Evolutionary conservation across 169 alveolate species (phyloP), one percentile per base, ranked within the genome.

Genomic region (Eimeria acervulina): DNA sequence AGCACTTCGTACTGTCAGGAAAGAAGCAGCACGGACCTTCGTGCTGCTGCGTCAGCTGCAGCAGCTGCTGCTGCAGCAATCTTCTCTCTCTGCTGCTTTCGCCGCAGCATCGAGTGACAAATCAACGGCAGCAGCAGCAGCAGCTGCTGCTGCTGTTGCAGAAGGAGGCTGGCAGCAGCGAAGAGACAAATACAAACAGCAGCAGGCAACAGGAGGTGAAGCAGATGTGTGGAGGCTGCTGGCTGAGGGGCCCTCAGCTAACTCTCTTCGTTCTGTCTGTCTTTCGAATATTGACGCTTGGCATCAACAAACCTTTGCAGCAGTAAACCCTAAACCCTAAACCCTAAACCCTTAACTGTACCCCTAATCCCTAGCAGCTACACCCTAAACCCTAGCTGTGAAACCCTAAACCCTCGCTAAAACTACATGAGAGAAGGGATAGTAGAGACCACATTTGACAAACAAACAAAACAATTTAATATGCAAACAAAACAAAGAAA

Each of bases 1-100:
- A 36, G 93, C 93, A 81, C 6, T 47, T 28, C 51, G 28, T 47
- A 44, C 63, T 40, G 68, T 81, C 44, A 42, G 68, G 47, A 81
- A 51, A n/a, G 90, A 81, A 81, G 90, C 90, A 81, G 90, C 90
- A 19, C 90, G 90, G 6, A 81, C 90, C 5, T 81, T 81, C 90
- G 90, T 51, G 90, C 70, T 81, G 68, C 90, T 81, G 90, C 90
- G 61, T 26, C 90, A 81, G 90, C 90, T 81, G 90, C 90, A 81
- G 90, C 72, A 26, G 90, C 90, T 81, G 47, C n/a, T 81, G 72
- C 44, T 81, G 40, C 90, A 44, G 72, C 90, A 81, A 47, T 81
- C 90, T 1, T 81, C 90, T 12, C 72, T 81, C 23, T 70, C 90
- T 51, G 90, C 90, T 23, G 90, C 90, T 12, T 81, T n/a, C 70